These are phyloP conservation scores for Xylariaceae sp. DNA, from an alignment of 2,329 filamentous ascomycete genomes.

Conservation along the genomic window DNA sequence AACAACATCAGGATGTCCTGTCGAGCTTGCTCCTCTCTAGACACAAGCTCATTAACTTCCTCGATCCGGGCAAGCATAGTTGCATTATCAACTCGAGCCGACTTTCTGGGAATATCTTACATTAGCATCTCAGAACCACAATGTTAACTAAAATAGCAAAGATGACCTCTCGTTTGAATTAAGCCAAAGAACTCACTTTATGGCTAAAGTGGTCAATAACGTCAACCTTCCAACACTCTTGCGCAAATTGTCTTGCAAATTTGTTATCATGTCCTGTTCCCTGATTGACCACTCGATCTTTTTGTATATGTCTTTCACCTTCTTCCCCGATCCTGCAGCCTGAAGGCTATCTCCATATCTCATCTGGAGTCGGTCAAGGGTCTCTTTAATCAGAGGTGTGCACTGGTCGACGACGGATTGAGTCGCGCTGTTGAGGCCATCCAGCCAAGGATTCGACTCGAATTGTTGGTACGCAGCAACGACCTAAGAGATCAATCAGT, in stretches of 20 bases:
- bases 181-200: too few species aligned
- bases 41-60: neutral
- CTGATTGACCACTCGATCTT: neutral
- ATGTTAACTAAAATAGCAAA: too few species aligned
- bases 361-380: neutral
- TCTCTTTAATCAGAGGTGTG: neutral
- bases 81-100: neutral
- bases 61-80: neutral
- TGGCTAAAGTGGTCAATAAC: too few species aligned
- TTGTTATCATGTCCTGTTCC: neutral
- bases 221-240: neutral
- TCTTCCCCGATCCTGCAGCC: neutral
- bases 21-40: too few species aligned
- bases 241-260: neutral
- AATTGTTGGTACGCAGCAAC: neutral
- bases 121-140: too few species aligned
- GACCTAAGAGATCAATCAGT: too few species aligned
- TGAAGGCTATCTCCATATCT: neutral
- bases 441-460: neutral
- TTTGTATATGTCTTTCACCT: neutral
- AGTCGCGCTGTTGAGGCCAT: neutral
- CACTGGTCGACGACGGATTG: neutral
- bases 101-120: too few species aligned
- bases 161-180: too few species aligned
- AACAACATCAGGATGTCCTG: too few species aligned